phyloP scores from a whole-genome alignment of 768 basidiomycete species.

The Podaxis sp. region DNA sequence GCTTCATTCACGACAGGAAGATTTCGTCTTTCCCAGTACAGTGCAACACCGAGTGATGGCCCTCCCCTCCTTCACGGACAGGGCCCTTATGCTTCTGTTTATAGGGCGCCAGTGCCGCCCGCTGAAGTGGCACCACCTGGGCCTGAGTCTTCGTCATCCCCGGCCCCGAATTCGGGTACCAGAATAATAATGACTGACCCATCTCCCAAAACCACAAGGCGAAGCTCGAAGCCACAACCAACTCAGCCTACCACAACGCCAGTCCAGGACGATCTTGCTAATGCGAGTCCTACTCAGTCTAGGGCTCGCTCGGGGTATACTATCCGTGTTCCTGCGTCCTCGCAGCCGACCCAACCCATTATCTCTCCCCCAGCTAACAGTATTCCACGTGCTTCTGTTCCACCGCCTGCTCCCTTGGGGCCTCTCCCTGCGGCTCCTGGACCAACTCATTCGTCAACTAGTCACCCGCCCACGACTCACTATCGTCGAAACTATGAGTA shows the following conservation, averaged over 20 bases:
- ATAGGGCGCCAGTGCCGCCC: slow-evolving; percentile 22
- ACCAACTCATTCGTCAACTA: not conserved
- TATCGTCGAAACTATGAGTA: slow-evolving; percentile 21
- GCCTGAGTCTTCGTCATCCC: not conserved
- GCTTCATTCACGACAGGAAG: slow-evolving; percentile 24
- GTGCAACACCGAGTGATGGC: slow-evolving; percentile 29
- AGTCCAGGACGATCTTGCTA: not conserved
- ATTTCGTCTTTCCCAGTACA: slow-evolving; percentile 46
- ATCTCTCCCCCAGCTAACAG: not conserved
- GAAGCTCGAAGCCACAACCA: slow-evolving; percentile 2
- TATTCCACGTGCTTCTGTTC: not conserved
- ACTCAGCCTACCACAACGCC: not conserved
- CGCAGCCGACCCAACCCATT: not conserved
- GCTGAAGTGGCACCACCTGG: slow-evolving; percentile 8
- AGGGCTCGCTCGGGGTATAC: slow-evolving; percentile 2
- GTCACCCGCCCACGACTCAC: slow-evolving; percentile 9
- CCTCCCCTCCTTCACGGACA: slow-evolving; percentile 33
- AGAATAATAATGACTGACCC: slow-evolving; percentile 3
- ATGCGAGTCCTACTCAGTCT: slow-evolving; percentile 3
- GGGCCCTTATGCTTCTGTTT: slow-evolving; percentile 40
- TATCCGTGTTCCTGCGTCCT: not conserved
- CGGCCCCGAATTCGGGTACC: not conserved
- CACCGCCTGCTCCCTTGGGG: not conserved
- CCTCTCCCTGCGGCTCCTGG: not conserved
- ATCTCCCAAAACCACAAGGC: not conserved